Base-by-base conservation (phyloP, 805 yeast species). In the Candida coquimbonensis region DNA sequence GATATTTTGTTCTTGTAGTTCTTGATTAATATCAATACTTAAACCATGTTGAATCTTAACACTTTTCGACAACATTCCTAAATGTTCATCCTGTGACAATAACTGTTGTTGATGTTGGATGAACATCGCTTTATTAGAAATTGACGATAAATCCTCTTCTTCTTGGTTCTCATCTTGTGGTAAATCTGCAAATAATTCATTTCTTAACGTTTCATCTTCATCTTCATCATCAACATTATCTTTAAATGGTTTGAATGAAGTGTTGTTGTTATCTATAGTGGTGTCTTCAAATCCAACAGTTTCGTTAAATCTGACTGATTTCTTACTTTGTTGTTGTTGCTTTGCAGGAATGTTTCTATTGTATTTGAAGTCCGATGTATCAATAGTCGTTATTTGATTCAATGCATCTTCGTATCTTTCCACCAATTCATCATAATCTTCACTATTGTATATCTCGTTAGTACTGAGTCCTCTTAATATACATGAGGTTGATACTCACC, bases 71-170 rank as follows among this genome's bases (percentile, higher is more conserved):
- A 78, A 53, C 1, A 56, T 39, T 11, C 64, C 65, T 9, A 78
- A 51, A 34, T 70, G 67, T 1, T 59, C 53, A 51, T 78, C 81
- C 48, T 78, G 83, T 16, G 65, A 60, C 16, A 66, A 48, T 9
- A 77, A 45, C 44, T 73, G 71, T 48, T 75, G 78, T 46, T 76
- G 76, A 46, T 78, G 75, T 44, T 65, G 67, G 11, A 60, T 56
- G 31, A 69, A 67, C 4, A 70, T 19, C 6, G 66, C 69, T 31
- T 61, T 63, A 44, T 69, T 71, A 1, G 69, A 45, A 2, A 51
- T n/a, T 9, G 48, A 45, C n/a, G 53, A 43, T 7, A 53, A 7
- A 34, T 40, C 47, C 11, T 49, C 46, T 9, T 43, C 41, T 7
- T 38, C 40, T 19, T 52, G 54, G 33, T 5, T 21, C 7, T 21